phyloP scores from a whole-genome alignment of 495 filamentous ascomycete genomes.

The Aspergillus incahuasiensis region DNA sequence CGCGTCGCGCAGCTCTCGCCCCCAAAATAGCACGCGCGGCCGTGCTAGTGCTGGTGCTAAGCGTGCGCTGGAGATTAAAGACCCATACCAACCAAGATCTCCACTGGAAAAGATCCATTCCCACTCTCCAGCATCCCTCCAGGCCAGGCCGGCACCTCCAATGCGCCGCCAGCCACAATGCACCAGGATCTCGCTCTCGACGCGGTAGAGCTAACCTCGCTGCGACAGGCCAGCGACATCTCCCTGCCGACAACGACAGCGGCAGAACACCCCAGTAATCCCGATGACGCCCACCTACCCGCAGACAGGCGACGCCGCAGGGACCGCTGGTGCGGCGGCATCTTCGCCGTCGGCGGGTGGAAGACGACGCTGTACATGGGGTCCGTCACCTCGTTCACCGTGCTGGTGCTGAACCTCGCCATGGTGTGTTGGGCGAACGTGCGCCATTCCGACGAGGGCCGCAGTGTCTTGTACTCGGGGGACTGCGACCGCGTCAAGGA shows the following conservation, averaged over 20 bases:
- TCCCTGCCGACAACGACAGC: background rate
- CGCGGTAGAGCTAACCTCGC: background rate
- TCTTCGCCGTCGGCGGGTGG: background rate
- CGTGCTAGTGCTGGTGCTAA: too few relatives aligned
- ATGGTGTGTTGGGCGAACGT: conserved; percentile 1
- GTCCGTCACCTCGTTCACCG: background rate
- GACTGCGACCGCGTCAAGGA: background rate
- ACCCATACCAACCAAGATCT: too few relatives aligned
- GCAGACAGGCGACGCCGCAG: background rate
- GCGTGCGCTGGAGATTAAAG: too few relatives aligned
- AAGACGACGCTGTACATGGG: conserved; percentile 2
- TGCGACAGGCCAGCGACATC: background rate
- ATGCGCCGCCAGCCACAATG: background rate
- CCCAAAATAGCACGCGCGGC: too few relatives aligned
- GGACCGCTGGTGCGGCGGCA: background rate
- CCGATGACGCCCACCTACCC: too few relatives aligned
- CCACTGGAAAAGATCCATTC: background rate
- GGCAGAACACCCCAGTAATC: too few relatives aligned
- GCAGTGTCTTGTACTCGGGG: background rate
- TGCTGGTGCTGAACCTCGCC: conserved; percentile 1
- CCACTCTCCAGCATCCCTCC: too few relatives aligned
- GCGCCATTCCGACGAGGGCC: background rate
- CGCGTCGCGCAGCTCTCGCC: too few relatives aligned
- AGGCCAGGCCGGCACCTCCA: background rate
- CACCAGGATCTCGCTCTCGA: background rate